These are phyloP conservation scores for Candida andamanensis DNA, from an alignment of 805 yeast genomes.

Conservation along the genomic window DNA sequence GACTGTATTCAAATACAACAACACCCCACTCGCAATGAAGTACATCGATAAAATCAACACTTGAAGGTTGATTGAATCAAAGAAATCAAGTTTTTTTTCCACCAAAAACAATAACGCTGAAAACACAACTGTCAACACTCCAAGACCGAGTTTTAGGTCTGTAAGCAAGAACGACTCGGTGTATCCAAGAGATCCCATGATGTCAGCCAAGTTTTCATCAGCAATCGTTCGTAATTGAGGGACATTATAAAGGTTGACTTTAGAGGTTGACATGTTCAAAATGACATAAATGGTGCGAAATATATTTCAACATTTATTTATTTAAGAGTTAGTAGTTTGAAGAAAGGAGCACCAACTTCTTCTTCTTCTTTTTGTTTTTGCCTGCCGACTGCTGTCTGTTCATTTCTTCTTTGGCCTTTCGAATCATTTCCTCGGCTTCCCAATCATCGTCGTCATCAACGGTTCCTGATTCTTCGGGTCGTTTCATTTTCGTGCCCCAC, in stretches of 20 bases:
- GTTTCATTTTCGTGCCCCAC: slow-evolving; percentile 69
- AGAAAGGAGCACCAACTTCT: slow-evolving; percentile 33
- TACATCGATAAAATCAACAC: slow-evolving; percentile 33
- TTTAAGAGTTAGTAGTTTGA: slow-evolving; percentile 12
- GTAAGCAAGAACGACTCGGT: slow-evolving; percentile 40
- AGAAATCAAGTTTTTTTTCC: slow-evolving; percentile 46
- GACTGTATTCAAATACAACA: slow-evolving; percentile 26
- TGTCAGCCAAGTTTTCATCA: slow-evolving; percentile 44
- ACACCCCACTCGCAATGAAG: slow-evolving; percentile 27
- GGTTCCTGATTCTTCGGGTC: slow-evolving; percentile 23
- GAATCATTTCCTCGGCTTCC: slow-evolving; percentile 49
- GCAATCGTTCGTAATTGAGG: slow-evolving; percentile 43
- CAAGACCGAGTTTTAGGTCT: slow-evolving; percentile 47
- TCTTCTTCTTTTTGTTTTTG: slow-evolving; percentile 42
- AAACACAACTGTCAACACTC: slow-evolving; percentile 40
- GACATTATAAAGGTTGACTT: slow-evolving; percentile 34
- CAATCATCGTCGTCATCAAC: slow-evolving; percentile 35
- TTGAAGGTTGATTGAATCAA: slow-evolving; percentile 32
- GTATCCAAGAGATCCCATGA: slow-evolving; percentile 41
- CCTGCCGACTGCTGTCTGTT: slow-evolving; percentile 20
- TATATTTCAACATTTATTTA: no score
- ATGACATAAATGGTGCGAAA: background rate
- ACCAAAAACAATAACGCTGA: slow-evolving; percentile 43
- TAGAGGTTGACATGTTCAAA: slow-evolving; percentile 6
- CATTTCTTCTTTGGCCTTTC: slow-evolving; percentile 48